These are phyloP conservation scores for Cordyceps tenuipes DNA, from an alignment of 2,329 filamentous ascomycete species.

Conservation along the genomic window DNA sequence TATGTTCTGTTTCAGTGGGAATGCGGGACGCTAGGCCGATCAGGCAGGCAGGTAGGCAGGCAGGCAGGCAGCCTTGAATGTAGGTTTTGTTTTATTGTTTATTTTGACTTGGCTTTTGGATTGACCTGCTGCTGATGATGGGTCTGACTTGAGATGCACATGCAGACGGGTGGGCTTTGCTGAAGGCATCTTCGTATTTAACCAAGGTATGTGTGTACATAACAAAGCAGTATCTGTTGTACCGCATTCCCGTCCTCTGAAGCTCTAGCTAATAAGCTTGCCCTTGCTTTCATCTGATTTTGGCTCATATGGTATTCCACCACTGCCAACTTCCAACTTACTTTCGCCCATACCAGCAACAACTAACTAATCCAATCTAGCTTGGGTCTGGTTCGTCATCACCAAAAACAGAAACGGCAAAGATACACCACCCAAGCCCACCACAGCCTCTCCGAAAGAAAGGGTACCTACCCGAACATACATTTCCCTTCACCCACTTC, in stretches of 20 bases:
- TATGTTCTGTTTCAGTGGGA: not conserved
- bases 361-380: not conserved
- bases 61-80: not conserved
- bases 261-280: too few species aligned
- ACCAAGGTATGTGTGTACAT: not conserved
- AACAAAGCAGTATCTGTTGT: not conserved
- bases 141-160: not conserved
- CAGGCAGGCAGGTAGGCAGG: not conserved
- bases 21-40: not conserved
- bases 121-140: not conserved
- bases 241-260: too few species aligned
- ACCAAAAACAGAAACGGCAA: not conserved
- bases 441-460: not conserved
- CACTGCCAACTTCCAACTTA: not conserved
- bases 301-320: too few species aligned
- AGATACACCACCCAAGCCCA: not conserved
- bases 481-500: not conserved
- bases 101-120: not conserved
- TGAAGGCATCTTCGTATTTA: too few species aligned
- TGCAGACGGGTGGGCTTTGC: not conserved
- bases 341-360: not conserved
- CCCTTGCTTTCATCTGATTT: too few species aligned
- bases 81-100: not conserved
- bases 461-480: not conserved
- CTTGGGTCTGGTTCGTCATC: not conserved